Percentiles rank a stretch among this genome's conserved stretches.
Conservation (phyloP, 441 rosid species). For the Bocquillonia castaneifolia region DNA sequence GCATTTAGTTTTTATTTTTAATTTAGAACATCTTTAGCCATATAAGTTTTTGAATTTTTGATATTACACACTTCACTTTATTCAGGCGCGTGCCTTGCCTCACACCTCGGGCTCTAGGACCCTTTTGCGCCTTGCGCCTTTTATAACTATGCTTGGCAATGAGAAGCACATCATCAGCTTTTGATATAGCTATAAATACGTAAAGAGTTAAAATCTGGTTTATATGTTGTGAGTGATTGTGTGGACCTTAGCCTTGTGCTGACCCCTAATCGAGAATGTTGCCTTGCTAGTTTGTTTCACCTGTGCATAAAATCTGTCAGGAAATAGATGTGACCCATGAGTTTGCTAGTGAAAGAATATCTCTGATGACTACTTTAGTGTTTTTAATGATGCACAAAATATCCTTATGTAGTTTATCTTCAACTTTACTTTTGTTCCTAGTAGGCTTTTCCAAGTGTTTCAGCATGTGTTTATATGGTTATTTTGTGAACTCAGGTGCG, state of each 20-base stretch:
- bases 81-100: too few species aligned
- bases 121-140: too few species aligned
- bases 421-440: background rate
- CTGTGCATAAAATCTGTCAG: background rate
- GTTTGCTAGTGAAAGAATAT: background rate
- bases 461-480: background rate
- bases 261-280: too few species aligned
- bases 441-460: background rate
- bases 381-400: too few species aligned
- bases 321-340: background rate
- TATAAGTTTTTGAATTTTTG: too few species aligned
- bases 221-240: background rate
- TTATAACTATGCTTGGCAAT: too few species aligned
- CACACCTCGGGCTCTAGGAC: too few species aligned
- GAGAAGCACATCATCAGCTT: too few species aligned
- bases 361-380: background rate
- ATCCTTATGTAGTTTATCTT: background rate
- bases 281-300: background rate
- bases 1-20: too few species aligned
- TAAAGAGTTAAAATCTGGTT: too few species aligned
- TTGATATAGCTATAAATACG: background rate
- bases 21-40: too few species aligned
- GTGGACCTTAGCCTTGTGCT: background rate
- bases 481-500: constrained; percentile 44
- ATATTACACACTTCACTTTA: too few species aligned